These are phyloP conservation scores for Alternaria solani DNA, from an alignment of 2,329 filamentous ascomycete genomes.

Conservation along the genomic window DNA sequence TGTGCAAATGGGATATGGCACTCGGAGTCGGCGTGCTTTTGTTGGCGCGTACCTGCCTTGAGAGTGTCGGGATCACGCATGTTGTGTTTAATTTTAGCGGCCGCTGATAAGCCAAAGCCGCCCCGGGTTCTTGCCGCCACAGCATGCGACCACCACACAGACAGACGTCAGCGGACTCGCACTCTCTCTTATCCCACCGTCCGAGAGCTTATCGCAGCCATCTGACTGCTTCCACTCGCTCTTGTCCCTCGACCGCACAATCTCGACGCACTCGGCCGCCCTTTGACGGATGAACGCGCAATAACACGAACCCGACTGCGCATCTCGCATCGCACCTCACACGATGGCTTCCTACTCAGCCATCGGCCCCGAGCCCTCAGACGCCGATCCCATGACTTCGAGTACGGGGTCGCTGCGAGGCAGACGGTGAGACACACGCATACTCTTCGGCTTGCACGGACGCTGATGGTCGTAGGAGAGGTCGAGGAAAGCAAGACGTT, in stretches of 20 bases:
- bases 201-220: not conserved
- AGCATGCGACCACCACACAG: conserved; percentile 7
- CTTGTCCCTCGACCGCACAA: not conserved
- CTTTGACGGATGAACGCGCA: conserved; percentile 37
- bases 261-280: not conserved
- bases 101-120: conserved; percentile 8
- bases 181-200: conserved; percentile 10
- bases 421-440: conserved; percentile 37
- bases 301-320: conserved; percentile 24
- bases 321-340: conserved; percentile 21
- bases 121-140: conserved; percentile 5
- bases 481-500: conserved; percentile 72
- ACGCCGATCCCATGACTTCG: conserved; percentile 52
- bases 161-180: conserved; percentile 22
- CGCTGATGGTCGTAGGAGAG: conserved; percentile 56
- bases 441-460: not conserved
- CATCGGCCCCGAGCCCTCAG: conserved; percentile 51
- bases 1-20: not conserved
- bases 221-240: not conserved
- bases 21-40: conserved; percentile 12
- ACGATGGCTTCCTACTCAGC: conserved; percentile 59
- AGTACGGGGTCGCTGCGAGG: conserved; percentile 53
- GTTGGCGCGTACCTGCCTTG: conserved; percentile 25
- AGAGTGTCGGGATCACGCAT: conserved; percentile 3
- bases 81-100: conserved; percentile 23